Evolutionary conservation across 345 rosid species (phyloP), one percentile per base, ranked within the genome.

Genomic region (Gossypium sturtianum): DNA sequence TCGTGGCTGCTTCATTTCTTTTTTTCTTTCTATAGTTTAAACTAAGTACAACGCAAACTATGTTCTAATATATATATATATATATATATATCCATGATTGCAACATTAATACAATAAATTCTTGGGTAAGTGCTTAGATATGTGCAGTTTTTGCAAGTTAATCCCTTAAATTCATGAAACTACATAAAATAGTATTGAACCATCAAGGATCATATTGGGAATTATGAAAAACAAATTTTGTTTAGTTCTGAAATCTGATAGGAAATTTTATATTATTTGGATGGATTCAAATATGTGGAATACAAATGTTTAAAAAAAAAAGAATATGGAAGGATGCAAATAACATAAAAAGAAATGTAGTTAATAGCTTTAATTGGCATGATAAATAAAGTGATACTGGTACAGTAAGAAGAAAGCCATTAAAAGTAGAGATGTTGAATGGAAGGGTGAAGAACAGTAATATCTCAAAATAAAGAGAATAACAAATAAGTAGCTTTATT

Each of bases 341-440:
- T 51, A 51, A 51, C 16, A 51, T 51, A 13, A 12, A 51, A 13
- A 51, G 17, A 51, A 13, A 51, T 51, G n/a, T 56, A 71, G 49
- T 15, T 70, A n/a, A 41, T 41, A 9, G 70, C 70, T 20, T 66
- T 45, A 66, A 12, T 34, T 16, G n/a, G 9, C 73, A 70, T 52
- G 47, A 58, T 5, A 66, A 73, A 45, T 74, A 74, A 68, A 69
- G 73, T 59, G 74, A 23, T 13, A 77, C 38, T 29, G 68, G 43
- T 23, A 60, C 73, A 77, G 80, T 74, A 72, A 45, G 71, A 72
- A 15, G 74, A 71, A 81, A 79, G 81, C 58, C 73, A 78, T 80
- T 58, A 82, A 86, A 80, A 86, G 89, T 78, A 83, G 83, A 82
- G 79, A 80, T 82, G 76, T 75, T 76, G 84, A 80, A 57, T 29